These are phyloP conservation scores for Pythium apleroticum DNA, from an alignment of 352 stramenopile species.

Conservation along the genomic window DNA sequence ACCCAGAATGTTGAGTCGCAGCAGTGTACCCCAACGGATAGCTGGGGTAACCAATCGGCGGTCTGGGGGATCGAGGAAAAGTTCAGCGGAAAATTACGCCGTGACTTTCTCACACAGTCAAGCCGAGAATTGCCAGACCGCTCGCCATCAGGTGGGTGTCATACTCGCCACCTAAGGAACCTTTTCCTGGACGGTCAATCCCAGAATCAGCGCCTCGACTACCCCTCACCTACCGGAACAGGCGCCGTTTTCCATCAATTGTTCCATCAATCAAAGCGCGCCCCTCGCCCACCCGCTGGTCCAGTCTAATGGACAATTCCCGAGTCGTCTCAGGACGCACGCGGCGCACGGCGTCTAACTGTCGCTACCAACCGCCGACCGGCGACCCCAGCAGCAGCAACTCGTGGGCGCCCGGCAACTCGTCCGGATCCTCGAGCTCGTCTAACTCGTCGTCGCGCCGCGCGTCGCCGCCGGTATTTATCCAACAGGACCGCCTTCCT, in stretches of 20 bases:
- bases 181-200: too few species aligned
- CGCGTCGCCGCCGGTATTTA: slow-evolving; percentile 22
- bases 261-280: background rate
- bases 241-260: slow-evolving; percentile 3
- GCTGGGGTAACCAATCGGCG: background rate
- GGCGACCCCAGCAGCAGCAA: background rate
- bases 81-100: slow-evolving; percentile 4
- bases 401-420: slow-evolving; percentile 5
- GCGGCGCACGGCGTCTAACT: slow-evolving; percentile 23
- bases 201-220: background rate
- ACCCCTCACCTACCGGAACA: background rate
- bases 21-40: too few species aligned
- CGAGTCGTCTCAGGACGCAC: slow-evolving; percentile 11
- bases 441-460: slow-evolving; percentile 15
- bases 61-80: background rate
- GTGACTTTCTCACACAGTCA: background rate
- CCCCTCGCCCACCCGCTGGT: background rate
- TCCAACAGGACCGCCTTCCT: slow-evolving; percentile 23
- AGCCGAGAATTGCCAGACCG: background rate
- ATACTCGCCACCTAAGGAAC: background rate
- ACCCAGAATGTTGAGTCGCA: background rate
- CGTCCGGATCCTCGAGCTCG: background rate
- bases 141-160: background rate
- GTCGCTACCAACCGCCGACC: slow-evolving; percentile 16
- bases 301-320: slow-evolving; percentile 18